Percentiles rank a stretch among this genome's conserved stretches.
phyloP scores from a whole-genome alignment of 495 filamentous ascomycete genomes.

The Penicillium simplicissimum region DNA sequence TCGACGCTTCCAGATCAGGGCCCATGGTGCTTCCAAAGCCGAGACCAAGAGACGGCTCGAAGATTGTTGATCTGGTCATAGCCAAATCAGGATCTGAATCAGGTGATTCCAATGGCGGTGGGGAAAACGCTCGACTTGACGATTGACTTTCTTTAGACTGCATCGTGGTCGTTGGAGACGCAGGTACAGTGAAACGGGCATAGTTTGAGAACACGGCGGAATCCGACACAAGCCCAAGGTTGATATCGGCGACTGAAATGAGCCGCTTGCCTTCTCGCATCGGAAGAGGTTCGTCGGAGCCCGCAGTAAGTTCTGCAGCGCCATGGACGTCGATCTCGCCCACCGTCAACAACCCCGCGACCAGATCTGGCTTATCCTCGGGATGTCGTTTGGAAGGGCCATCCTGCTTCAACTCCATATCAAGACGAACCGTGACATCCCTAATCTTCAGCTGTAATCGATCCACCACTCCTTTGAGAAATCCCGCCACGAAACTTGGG shows the following conservation, averaged over 20 bases:
- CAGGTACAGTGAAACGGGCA: slow-evolving; percentile 58
- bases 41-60: slow-evolving; percentile 30
- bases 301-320: slow-evolving; percentile 48
- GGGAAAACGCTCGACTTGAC: slow-evolving; percentile 36
- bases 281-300: slow-evolving; percentile 28
- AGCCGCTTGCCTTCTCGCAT: slow-evolving; percentile 61
- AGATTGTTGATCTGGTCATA: slow-evolving; percentile 47
- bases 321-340: slow-evolving; percentile 67
- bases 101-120: slow-evolving; percentile 30
- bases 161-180: slow-evolving; percentile 58
- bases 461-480: slow-evolving; percentile 80
- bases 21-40: slow-evolving; percentile 1
- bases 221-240: slow-evolving; percentile 68
- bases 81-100: slow-evolving; percentile 31
- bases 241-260: slow-evolving; percentile 62
- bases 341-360: slow-evolving; percentile 65
- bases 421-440: slow-evolving; percentile 65
- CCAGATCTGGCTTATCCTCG: slow-evolving; percentile 46
- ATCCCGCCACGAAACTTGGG: slow-evolving; percentile 78
- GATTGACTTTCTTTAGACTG: slow-evolving; percentile 41
- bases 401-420: slow-evolving; percentile 54
- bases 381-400: slow-evolving; percentile 41
- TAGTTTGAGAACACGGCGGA: slow-evolving; percentile 70
- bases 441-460: slow-evolving; percentile 71
- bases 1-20: slow-evolving; percentile 33